Evolutionary conservation across 208 protist genomes (phyloP).

Genomic region (Leishmania braziliensis): DNA sequence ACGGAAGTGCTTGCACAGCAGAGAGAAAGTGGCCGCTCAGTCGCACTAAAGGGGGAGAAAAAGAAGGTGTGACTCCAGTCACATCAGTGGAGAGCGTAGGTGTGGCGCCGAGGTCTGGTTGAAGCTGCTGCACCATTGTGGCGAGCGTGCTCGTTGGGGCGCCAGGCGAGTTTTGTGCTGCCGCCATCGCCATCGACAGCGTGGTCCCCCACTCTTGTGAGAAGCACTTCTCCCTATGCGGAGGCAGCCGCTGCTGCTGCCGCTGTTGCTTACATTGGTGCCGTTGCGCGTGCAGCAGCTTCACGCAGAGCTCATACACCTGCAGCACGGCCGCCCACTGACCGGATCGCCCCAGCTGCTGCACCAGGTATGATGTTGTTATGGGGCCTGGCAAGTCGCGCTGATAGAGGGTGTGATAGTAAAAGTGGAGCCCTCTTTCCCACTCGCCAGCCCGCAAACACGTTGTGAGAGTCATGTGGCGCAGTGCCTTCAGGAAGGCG

Average conservation of each 20-base stretch:
- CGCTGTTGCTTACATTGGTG: neutral
- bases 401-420: constrained; percentile 56
- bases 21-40: constrained; percentile 65
- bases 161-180: constrained; percentile 23
- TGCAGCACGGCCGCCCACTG: constrained; percentile 34
- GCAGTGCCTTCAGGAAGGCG: constrained; percentile 33
- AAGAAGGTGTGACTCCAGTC: neutral
- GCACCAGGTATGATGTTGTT: constrained; percentile 48
- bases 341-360: constrained; percentile 37
- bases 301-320: constrained; percentile 52
- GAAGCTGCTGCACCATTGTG: constrained; percentile 31
- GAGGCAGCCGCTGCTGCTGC: neutral
- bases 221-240: neutral
- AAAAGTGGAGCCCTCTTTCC: constrained; percentile 49
- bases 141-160: constrained; percentile 18
- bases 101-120: neutral
- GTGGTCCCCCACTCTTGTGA: constrained; percentile 51
- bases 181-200: constrained; percentile 56
- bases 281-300: constrained; percentile 28
- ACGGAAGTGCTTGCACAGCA: constrained; percentile 41
- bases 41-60: constrained; percentile 30
- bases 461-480: constrained; percentile 44
- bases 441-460: constrained; percentile 40
- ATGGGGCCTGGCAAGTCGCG: constrained; percentile 48
- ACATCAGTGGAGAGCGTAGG: neutral